These are phyloP conservation scores for Eucalyptus dawsonii DNA, from an alignment of 345 rosid genomes.

Conservation along the genomic window DNA sequence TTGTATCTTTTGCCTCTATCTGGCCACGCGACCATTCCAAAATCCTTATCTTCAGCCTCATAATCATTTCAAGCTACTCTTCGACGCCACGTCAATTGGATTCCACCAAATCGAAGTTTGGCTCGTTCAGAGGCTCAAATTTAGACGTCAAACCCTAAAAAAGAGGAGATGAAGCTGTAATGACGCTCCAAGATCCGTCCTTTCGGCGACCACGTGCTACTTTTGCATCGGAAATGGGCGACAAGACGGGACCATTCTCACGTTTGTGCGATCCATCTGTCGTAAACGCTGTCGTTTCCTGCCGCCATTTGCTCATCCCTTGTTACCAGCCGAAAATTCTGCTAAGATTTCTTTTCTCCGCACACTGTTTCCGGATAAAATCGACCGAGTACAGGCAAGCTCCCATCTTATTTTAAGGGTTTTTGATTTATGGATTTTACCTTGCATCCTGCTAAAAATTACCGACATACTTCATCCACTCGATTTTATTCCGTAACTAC, in stretches of 20 bases:
- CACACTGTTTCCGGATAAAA: not conserved
- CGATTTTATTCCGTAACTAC: not conserved
- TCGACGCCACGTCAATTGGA: not conserved
- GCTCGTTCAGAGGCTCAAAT: not conserved
- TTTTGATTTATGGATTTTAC: not conserved
- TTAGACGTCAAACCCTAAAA: not conserved
- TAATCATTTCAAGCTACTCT: not conserved
- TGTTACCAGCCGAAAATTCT: not conserved
- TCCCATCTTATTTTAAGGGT: not conserved
- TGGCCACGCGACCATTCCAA: not conserved
- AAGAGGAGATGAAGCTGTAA: not conserved
- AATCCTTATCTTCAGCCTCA: not conserved
- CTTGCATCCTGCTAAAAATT: not conserved
- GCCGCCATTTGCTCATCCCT: not conserved
- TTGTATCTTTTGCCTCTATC: not conserved
- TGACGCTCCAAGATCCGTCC: not conserved
- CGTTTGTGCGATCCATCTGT: not conserved
- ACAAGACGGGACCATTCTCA: not conserved
- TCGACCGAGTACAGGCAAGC: not conserved
- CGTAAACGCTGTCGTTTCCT: not conserved
- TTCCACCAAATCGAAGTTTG: not conserved
- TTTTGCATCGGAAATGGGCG: not conserved
- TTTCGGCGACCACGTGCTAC: not conserved
- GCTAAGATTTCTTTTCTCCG: not conserved
- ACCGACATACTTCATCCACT: not conserved